Base-by-base conservation (phyloP, 345 rosid species). In the Cardamine resedifolia region DNA sequence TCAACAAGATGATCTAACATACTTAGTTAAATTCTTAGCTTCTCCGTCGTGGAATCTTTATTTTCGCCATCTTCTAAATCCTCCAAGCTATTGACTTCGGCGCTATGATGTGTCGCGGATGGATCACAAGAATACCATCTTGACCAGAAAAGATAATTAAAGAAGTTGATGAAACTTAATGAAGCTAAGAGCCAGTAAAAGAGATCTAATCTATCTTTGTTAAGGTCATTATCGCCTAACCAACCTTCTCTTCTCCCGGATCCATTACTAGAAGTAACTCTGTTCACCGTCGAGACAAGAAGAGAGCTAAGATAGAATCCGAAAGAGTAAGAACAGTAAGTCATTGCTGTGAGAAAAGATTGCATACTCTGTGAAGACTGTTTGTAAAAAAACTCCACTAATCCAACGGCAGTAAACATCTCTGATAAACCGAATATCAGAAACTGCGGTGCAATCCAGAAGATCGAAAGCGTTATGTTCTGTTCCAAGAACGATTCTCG, bases 361-460 rank as follows among this genome's bases (percentile, higher is more conserved):
- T 78, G 83, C 94, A 88, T 90, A 45, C 88, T 86, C 38, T 71
- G 81, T 0, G 81, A 74, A 1, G 90, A 82, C 70, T 90, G 91
- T 64, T 79, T 84, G 79, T 90, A 90, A 77, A 90, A 90, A 75
- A 90, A 86, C 72, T 86, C 96, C 5, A 90, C 78, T 7, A 83
- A 70, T 15, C 96, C 94, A 1, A 88, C 87, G 5, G 88, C 85
- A 0, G 94, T 86, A 73, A 90, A 86, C 91, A 86, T 88, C 65
- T 88, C 84, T 6, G 94, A 83, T 1, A 86, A 65, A 4, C 91
- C 87, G 9, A 90, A 90, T 55, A 90, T 82, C 20, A 83, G 55
- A 64, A 81, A 88, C 73, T 86, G 94, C 0, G 87, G 88, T 6
- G 90, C 84, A 38, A 88, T 82, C 91, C 96, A 90, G 57, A 90